Base-by-base conservation (phyloP, 2,329 filamentous ascomycete genomes). In the Aspergillus sergii region DNA sequence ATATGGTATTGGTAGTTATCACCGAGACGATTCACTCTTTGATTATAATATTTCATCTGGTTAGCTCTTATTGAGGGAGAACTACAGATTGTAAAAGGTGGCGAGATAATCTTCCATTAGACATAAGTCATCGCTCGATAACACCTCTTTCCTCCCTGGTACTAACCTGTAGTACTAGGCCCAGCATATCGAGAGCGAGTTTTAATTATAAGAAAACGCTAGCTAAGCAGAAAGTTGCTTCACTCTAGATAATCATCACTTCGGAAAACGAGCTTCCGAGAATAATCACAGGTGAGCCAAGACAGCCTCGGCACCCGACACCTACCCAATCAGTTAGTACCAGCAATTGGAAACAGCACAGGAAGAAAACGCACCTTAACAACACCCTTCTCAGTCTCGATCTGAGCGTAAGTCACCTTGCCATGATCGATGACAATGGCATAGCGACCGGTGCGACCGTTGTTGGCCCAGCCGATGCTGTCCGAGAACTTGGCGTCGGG, bases 361-460 rank as follows among this genome's bases (percentile, higher is more conserved):
- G 4, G 30, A 60, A 21, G n/a, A 34, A 32, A 14, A 60, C 68
- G 57, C 62, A 77, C 75, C 72, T 83, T 69, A 16, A 73, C 67
- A 63, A 57, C 61, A 28, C 74, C 70, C 64, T 64, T 70, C 68
- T 75, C 84, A 58, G 78, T 80, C 81, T 96, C 92, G 70, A 88
- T 89, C 78, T 90, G 89, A 57, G 91, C 90, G 76, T 96, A 95
- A 69, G 82, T 82, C 68, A 96, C 85, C 83, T 91, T 94, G 75
- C 92, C 92, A 74, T 95, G 84, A 78, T 93, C 92, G 69, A 96
- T 82, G 66, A 93, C 83, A 75, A 96, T 86, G 66, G 91, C 92
- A 82, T 91, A 96, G 58, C 92, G 86, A 56, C 86, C 88, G 61
- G 91, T 93, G 64, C 92, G 86, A 71, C 91, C 89, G 3, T 45